Conservation (phyloP, 1,139 yeast species). For the Zygosaccharomyces pseudobailii region DNA sequence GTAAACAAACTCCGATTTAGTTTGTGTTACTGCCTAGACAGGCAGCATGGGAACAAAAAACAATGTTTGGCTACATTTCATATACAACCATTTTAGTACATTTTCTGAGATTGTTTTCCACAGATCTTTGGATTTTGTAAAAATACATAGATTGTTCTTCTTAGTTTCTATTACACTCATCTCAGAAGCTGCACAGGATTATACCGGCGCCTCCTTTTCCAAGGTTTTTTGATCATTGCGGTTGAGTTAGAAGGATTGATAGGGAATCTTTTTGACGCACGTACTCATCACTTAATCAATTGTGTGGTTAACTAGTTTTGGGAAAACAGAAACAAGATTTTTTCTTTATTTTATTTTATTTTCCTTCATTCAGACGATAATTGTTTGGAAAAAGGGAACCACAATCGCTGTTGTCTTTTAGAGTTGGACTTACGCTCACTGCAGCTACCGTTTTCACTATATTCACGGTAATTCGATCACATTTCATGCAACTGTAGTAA, state of each 20-base stretch:
- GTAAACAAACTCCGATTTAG: conserved; percentile 2
- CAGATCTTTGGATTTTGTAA: background rate
- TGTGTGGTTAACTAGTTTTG: conserved; percentile 3
- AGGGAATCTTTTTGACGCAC: conserved; percentile 1
- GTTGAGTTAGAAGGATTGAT: background rate
- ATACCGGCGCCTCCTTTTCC: conserved; percentile 1
- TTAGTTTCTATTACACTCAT: background rate
- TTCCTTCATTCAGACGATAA: conserved; percentile 2
- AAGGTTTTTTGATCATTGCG: background rate
- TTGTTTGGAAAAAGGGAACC: background rate
- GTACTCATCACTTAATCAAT: background rate
- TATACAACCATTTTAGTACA: conserved; percentile 5
- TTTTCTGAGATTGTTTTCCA: background rate
- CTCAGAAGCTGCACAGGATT: background rate
- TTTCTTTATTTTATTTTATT: background rate
- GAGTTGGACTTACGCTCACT: background rate
- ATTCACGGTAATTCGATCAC: background rate
- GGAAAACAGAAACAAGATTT: conserved; percentile 3
- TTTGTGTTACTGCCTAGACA: conserved; percentile 1
- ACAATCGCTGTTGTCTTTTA: background rate
- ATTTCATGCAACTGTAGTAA: conserved; percentile 1
- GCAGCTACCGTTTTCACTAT: background rate
- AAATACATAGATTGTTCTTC: background rate
- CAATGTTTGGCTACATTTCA: background rate
- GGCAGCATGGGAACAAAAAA: conserved; percentile 1